Base-by-base conservation (phyloP, 108 stramenopile species). In the Nannochloropsis gaditana region DNA sequence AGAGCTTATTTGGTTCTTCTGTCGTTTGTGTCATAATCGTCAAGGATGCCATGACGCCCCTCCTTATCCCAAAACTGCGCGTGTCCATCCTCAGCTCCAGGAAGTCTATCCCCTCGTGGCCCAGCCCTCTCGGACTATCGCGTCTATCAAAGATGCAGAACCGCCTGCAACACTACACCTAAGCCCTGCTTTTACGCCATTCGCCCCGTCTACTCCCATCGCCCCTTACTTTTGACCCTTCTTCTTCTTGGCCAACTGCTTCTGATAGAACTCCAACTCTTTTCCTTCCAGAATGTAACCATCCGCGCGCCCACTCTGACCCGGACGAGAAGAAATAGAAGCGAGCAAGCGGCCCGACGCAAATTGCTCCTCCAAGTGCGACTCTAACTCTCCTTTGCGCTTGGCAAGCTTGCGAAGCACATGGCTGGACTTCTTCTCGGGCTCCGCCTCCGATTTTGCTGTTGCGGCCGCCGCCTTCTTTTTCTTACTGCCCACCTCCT, bases 181-280 rank as follows among this genome's bases (percentile, higher is more conserved):
- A 31, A 31, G 31, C 31, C 31, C 31, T 31, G 31, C 31, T 31
- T 31, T 31, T 31, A 31, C 31, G 31, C 0, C 31, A 31, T 31
- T 31, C 31, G 31, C 31, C 31, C 31, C 31, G 31, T 31, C 31
- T 0, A 73, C 59, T 3, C 4, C 59, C n/a, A 15, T 15, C 15
- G 59, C 8, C n/a, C 19, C 5, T 73, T 73, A 73, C 59, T 73
- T 45, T n/a, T 73, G 59, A n/a, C 59, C 59, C 59, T 79, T 45
- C 92, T 92, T 92, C 91, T 92, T 92, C 80, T 83, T 45, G 81
- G 85, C 90, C 91, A 99, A 94, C 93, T 93, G 91, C 91, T 94
- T 96, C 90, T 94, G 94, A 94, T 99, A 99, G 91, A 99, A 99
- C 41, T 94, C 95, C 84, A 99, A 95, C 92, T 99, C 99, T 84